phyloP scores from a whole-genome alignment of 116 monocot genomes.

The Posidonia oceanica region DNA sequence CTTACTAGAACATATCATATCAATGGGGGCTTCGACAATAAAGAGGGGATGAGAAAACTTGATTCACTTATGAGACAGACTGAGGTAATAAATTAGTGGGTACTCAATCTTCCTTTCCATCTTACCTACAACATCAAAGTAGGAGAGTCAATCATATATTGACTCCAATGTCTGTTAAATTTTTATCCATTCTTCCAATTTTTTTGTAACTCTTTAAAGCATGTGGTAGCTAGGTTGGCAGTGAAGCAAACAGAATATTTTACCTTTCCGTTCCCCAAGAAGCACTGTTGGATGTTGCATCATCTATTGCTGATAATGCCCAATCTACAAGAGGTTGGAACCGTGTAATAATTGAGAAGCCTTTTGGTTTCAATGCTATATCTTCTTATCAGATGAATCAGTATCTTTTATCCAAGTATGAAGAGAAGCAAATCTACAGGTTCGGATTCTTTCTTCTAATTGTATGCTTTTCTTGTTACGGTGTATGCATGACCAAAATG shows the following conservation, averaged over 20 bases:
- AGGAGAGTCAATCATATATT: not conserved
- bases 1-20: conserved; percentile 63
- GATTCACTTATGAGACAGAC: conserved; percentile 54
- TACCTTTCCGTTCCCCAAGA: conserved; percentile 93
- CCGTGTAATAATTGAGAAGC: conserved; percentile 85
- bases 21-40: conserved; percentile 63
- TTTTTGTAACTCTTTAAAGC: not conserved
- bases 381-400: conserved; percentile 55
- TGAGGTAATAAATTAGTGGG: conserved; percentile 28
- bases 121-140: not conserved
- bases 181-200: not conserved
- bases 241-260: conserved; percentile 85
- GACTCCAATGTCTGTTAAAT: not conserved
- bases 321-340: conserved; percentile 73
- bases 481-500: no score
- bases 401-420: conserved; percentile 60
- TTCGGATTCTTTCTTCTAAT: conserved; percentile 9
- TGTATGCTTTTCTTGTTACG: not conserved
- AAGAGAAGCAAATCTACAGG: conserved; percentile 90
- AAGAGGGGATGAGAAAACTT: conserved; percentile 59
- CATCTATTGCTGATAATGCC: conserved; percentile 59
- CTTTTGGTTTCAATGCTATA: conserved; percentile 67
- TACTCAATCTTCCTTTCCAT: not conserved
- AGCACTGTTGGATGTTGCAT: conserved; percentile 74
- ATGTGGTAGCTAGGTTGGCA: conserved; percentile 21